Base-by-base conservation (phyloP, 2,329 filamentous ascomycete genomes). In the Pseudonectria buxi region DNA sequence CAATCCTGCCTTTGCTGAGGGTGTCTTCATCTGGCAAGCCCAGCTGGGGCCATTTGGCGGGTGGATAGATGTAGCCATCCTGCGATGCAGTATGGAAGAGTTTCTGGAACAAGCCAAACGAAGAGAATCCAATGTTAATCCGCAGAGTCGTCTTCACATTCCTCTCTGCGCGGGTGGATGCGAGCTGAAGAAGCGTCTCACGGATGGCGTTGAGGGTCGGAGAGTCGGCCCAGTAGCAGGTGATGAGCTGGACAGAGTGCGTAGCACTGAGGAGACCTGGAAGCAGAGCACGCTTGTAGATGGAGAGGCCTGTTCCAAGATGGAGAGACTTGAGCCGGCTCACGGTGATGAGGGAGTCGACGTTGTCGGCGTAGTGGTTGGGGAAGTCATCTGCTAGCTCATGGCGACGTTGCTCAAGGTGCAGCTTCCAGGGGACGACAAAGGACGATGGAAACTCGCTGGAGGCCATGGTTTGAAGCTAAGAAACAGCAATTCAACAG, bases 181-280 rank as follows among this genome's bases (percentile, higher is more conserved):
- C 84, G 7, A 92, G 68, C 33, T 65, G 64, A 11, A 68, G 58
- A 1, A 92, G 68, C 1, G 77, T 65, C 4, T 72, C 62, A 26
- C 65, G 68, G 10, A 92, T 63, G 1, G 69, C 69, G 4, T 71
- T 62, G 13, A 81, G 65, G 0, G 78, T 81, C 2, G 69, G 59
- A 0, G 84, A 89, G 0, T 66, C 64, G 0, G 85, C 79, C 84
- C 85, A 89, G 61, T 89, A 92, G 58, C 86, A 90, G 7, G 86
- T 90, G 6, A 88, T 82, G 28, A 92, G 69, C 39, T 88, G 75
- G 18, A 89, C 64, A 49, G 87, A 84, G 31, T 69, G 61, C 25
- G 71, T 64, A 3, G 84, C 79, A 1, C 62, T 54, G 4, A 74
- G 61, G 4, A 89, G 70, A 7, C 78, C 74, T 2, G 82, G 76